Conservation (phyloP, 768 basidiomycete genomes). For the Pisolithus albus region DNA sequence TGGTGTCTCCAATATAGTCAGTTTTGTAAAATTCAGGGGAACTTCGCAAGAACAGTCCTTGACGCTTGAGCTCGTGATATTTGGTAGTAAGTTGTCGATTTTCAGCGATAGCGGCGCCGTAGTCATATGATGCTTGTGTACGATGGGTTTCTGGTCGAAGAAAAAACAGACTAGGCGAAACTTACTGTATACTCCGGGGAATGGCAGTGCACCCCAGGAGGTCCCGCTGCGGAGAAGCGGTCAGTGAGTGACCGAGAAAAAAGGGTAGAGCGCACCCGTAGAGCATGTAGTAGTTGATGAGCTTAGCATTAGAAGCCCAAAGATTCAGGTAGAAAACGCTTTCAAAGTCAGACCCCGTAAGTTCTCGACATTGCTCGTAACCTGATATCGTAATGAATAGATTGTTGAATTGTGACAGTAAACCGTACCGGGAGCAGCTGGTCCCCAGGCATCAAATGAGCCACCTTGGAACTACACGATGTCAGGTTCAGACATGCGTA, state of each 20-base stretch:
- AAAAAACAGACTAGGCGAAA: neutral
- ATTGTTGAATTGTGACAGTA: neutral
- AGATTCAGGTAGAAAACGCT: conserved; percentile 74
- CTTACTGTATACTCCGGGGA: conserved; percentile 63
- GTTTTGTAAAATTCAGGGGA: conserved; percentile 78
- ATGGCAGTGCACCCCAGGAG: conserved; percentile 78
- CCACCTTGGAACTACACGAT: conserved; percentile 59
- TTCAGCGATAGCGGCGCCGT: conserved; percentile 67
- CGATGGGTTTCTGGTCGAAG: neutral
- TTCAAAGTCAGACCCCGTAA: conserved; percentile 70
- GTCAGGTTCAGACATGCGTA: conserved; percentile 9
- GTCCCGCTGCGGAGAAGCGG: conserved; percentile 50
- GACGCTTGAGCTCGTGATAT: conserved; percentile 70
- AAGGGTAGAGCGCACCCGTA: conserved; percentile 46
- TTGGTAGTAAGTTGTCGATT: conserved; percentile 59
- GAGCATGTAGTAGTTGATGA: conserved; percentile 83
- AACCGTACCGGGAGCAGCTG: conserved; percentile 51
- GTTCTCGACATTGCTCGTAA: conserved; percentile 53
- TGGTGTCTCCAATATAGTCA: conserved; percentile 60
- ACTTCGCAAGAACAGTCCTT: conserved; percentile 73
- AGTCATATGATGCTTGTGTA: conserved; percentile 61
- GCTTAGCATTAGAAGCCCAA: conserved; percentile 76
- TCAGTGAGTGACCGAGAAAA: neutral
- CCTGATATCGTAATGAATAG: conserved; percentile 30
- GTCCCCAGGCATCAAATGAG: conserved; percentile 78